Evolutionary conservation across 805 yeast genomes (phyloP), one percentile per base, ranked within the genome.

Genomic region (Grigorovia humatica): DNA sequence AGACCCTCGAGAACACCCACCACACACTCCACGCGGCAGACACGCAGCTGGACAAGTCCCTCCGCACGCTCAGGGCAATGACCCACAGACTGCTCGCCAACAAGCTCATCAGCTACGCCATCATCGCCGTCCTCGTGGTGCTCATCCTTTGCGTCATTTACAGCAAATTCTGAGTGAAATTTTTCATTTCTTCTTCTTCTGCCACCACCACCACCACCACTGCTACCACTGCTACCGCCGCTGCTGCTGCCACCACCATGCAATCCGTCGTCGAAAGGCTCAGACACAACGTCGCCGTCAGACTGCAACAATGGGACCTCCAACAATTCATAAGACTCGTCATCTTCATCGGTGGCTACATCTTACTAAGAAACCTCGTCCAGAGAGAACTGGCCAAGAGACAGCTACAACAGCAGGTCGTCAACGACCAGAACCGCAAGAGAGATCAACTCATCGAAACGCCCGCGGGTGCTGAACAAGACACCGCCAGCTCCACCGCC

Each of bases 1-100:
- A 93, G 62, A 97, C 95, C 63, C 79, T 93, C 45, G 73, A 80
- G 50, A 88, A 90, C 60, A 81, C 96, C 20, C 80, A 97, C 67
- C 86, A 85, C 60, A 87, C 96, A 0, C 72, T 93, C 48, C 78
- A 79, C 69, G 91, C 89, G 55, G 98, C 98, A 0, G 98, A 93
- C 65, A 81, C 85, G 0, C 88, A 90, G 62, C 96, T 93, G 50
- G 98, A 93, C 69, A 83, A 85, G 64, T 83, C 93, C 51, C 78
- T 93, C 51, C 79, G 85, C 52, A 93, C 98, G 0, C 73, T 93
- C 61, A 82, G 88, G 60, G 77, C 87, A 18, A 93, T 93, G 99
- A 85, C 96, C 27, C 78, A 98, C 68, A 74, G 98, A 61, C 76
- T 90, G 75, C 88, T 95, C 11, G 91, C 96, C 6, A 91, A 91